Evolutionary conservation across 176 grass and related monocot genomes (phyloP).

Genomic region (Musa beccarii): DNA sequence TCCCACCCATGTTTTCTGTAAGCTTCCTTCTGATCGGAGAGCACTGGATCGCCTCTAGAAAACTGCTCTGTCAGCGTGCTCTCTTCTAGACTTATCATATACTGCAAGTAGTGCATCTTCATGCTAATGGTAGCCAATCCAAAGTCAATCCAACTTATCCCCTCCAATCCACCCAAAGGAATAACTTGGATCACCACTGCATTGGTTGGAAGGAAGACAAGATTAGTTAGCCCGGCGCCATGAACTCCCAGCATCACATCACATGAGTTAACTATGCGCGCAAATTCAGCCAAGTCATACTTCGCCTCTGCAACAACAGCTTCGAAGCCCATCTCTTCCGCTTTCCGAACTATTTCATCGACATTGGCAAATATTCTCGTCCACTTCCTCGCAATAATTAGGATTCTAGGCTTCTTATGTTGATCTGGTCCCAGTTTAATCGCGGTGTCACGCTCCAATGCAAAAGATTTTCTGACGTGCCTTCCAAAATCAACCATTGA

Average conservation of each 20-base stretch:
- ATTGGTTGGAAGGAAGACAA: constrained; percentile 46
- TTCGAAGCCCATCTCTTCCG: constrained; percentile 18
- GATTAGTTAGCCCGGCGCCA: constrained; percentile 41
- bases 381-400: constrained; percentile 38
- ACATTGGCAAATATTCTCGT: constrained; percentile 41
- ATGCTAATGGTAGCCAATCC: constrained; percentile 35
- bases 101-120: constrained; percentile 56
- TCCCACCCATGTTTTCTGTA: constrained; percentile 37
- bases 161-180: constrained; percentile 55
- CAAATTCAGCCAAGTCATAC: constrained; percentile 19
- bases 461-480: constrained; percentile 35
- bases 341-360: constrained; percentile 12
- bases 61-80: constrained; percentile 42
- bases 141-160: constrained; percentile 34
- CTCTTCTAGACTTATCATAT: constrained; percentile 35
- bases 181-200: constrained; percentile 56
- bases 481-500: constrained; percentile 49
- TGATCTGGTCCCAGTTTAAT: constrained; percentile 12
- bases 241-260: constrained; percentile 31
- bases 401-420: constrained; percentile 19
- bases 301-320: constrained; percentile 25
- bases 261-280: constrained; percentile 43
- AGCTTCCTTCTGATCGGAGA: constrained; percentile 26
- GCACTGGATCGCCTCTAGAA: constrained; percentile 35
- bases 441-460: constrained; percentile 30